Base-by-base conservation (phyloP, 2,329 filamentous ascomycete species). In the Trematosphaeria pertusa region DNA sequence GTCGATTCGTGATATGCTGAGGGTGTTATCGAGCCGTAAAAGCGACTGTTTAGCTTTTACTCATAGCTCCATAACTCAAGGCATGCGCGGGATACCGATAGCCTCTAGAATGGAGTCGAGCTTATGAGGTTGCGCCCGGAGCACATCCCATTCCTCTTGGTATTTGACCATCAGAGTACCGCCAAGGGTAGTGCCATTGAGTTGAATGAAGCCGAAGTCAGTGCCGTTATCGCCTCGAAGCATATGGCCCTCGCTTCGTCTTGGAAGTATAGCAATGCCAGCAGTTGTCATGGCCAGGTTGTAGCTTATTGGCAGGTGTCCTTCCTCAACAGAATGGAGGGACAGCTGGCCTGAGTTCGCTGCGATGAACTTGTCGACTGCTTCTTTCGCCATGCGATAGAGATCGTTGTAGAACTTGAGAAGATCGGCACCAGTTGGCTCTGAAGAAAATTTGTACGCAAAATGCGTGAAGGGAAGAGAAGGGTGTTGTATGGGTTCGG, bases 121-220 rank as follows among this genome's bases (percentile, higher is more conserved):
- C 19, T 71, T 52, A 21, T 70, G 65, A 12, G 72, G 72, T 21
- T 75, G 67, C 5, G 59, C 50, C 31, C 72, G 69, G 28, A 85
- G 57, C 26, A 70, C 52, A 49, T 82, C 72, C 79, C 79, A 84
- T 58, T 83, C 79, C 7, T 71, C 72, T 56, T 80, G 69, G 5
- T 74, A 69, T 62, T 84, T 84, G 15, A 84, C 81, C 81, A 85
- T 81, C 50, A 84, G 64, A 3, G 81, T 84, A 1, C 80, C 81
- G 1, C 75, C 81, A 3, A 84, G 69, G 14, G 82, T 72, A 0
- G 82, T 84, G 3, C 82, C 82, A 50, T 85, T 84, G 26, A 84
- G 58, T 7, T 77, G 77, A 12, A 83, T 72, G 31, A 74, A 70
- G 5, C 67, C 69, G 7, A 78, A 56, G 4, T 72, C 67, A 4